Percentiles rank a stretch among this genome's conserved stretches.
Conservation (phyloP, 2,329 filamentous ascomycete species). For the Arthrobotrys entomopaga region DNA sequence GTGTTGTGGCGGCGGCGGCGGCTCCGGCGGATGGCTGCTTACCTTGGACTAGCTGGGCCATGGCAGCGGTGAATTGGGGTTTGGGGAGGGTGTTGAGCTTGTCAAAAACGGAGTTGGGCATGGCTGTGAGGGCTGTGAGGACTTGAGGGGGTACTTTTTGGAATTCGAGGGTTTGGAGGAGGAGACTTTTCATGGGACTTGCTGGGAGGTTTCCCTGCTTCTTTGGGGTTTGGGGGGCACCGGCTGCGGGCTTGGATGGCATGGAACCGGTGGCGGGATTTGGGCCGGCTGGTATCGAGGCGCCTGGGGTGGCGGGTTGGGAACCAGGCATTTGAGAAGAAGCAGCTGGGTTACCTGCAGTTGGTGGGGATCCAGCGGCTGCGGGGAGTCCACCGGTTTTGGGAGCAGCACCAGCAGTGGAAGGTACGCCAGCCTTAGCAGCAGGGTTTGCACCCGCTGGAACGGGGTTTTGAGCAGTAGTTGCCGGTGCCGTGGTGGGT, state of each 20-base stretch:
- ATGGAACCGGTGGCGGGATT: neutral
- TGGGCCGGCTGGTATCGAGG: neutral
- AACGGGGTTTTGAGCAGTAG: no score
- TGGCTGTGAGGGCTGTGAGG: neutral
- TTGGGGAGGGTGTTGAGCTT: slow-evolving; percentile 1
- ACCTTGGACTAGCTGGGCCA: neutral
- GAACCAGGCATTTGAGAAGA: neutral
- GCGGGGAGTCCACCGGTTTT: neutral
- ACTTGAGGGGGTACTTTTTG: slow-evolving; percentile 1
- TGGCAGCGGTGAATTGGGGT: neutral
- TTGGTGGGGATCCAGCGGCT: neutral
- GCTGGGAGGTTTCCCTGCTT: neutral
- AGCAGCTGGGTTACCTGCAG: neutral
- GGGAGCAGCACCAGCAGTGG: neutral
- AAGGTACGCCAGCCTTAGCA: no score
- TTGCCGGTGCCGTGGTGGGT: neutral
- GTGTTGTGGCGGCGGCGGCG: neutral
- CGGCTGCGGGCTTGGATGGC: neutral
- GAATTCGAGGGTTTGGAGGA: slow-evolving; percentile 14
- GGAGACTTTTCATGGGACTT: slow-evolving; percentile 9
- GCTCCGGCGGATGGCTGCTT: neutral
- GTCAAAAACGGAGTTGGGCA: slow-evolving; percentile 19
- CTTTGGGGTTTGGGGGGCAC: neutral
- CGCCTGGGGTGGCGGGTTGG: neutral
- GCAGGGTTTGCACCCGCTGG: neutral